These are phyloP conservation scores for Blastocystis hominis DNA, from an alignment of 352 stramenopile genomes.

Conservation along the genomic window DNA sequence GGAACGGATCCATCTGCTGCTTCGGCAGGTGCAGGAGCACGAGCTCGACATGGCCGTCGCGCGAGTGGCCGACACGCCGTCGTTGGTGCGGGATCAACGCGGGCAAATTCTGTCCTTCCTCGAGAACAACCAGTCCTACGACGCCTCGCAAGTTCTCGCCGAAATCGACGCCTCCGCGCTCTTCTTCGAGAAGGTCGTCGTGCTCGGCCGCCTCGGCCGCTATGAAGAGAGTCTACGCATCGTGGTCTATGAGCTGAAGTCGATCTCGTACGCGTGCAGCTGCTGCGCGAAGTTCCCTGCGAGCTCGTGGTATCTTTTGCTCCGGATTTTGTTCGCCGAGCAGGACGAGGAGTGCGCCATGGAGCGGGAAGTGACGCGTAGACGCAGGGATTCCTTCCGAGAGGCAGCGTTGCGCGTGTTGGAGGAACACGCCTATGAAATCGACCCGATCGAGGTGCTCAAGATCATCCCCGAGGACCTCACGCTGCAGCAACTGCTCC, in stretches of 20 bases:
- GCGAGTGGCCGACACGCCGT: background rate
- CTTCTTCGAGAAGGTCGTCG: background rate
- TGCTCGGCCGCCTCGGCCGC: background rate
- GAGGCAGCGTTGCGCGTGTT: conserved; percentile 3
- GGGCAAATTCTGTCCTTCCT: background rate
- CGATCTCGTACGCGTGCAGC: background rate
- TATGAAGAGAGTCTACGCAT: background rate
- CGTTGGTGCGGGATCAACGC: background rate
- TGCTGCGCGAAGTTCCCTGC: background rate
- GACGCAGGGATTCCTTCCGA: background rate
- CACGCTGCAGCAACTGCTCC: background rate
- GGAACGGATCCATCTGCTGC: background rate
- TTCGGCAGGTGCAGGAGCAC: background rate
- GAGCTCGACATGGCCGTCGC: background rate
- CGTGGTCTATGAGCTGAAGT: background rate
- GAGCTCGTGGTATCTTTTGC: background rate
- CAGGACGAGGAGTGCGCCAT: conserved; percentile 27
- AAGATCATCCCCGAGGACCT: background rate
- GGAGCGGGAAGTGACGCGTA: background rate
- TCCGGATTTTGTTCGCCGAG: conserved; percentile 5
- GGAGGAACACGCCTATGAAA: background rate
- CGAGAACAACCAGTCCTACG: background rate
- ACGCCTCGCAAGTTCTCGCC: background rate
- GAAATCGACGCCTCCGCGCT: background rate
- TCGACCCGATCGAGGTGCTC: conserved; percentile 27